Evolutionary conservation across 305 asterid genomes (phyloP), one percentile per base, ranked within the genome.

Genomic region (Fraxinus sp.): DNA sequence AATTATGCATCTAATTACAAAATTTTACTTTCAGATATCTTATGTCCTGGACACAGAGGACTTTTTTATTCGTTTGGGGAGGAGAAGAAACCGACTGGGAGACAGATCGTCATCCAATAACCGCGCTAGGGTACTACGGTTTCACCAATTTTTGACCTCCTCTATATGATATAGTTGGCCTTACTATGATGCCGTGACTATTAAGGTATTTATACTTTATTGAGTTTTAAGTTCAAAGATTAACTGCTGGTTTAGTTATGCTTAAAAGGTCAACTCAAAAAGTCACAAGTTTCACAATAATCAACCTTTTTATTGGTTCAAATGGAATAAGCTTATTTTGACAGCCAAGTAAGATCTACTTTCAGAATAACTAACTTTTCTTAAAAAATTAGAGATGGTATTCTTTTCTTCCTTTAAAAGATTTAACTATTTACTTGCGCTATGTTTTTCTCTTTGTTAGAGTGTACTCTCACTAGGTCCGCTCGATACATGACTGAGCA

Each of bases 201-300:
- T 9, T 24, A 9, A 71, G 77, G 77, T 71, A 70, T 32, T 70
- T 70, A 24, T 64, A 64, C 16, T 30, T 26, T 68, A 24, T 64
- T 64, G 35, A 24, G 72, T 22, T 64, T 59, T 20, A 7, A 62
- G 30, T 2, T 70, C 16, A 16, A 11, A 30, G 33, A 71, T 70
- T 70, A 30, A 32, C 75, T 4, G 46, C 77, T 11, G 30, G 37
- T 68, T 87, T 97, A 2, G 91, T 14, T 66, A 75, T 90, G 87
- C 87, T 97, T 78, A 91, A 91, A 84, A 94, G 97, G 98, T 59
- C 11, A 59, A 20, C 11, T 20, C 14, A 59, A 92, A 92, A 77
- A 83, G 73, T 74, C 75, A 43, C 66, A 52, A 49, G 81, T 87
- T 46, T 75, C 57, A 64, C 36, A 68, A 68, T 28, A 26, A 68